phyloP scores from a whole-genome alignment of 805 yeast genomes.

The Hemisphaericaspora nanyangensis region DNA sequence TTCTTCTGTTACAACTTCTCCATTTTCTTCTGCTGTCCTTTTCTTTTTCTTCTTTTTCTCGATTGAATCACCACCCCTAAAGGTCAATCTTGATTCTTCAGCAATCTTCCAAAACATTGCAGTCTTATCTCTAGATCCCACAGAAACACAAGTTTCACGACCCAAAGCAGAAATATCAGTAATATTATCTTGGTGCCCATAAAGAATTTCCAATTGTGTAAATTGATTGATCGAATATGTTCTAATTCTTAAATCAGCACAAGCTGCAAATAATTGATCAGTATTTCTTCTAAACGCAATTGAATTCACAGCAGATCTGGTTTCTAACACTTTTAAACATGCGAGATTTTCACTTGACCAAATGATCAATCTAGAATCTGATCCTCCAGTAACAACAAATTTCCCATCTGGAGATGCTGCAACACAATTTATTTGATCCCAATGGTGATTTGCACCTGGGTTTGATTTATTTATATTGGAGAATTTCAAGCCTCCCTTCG shows the following conservation, averaged over 20 bases:
- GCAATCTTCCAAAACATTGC: conserved; percentile 96
- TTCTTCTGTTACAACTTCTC: conserved; percentile 11
- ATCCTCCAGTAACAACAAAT: conserved; percentile 88
- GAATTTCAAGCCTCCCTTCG: conserved; percentile 56
- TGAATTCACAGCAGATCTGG: conserved; percentile 70
- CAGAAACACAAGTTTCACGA: conserved; percentile 91
- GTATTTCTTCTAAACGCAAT: conserved; percentile 74
- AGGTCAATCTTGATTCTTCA: conserved; percentile 90
- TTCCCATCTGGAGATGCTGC: conserved; percentile 87
- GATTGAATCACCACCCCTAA: conserved; percentile 78
- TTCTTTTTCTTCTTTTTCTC: conserved; percentile 38
- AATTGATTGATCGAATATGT: conserved; percentile 82
- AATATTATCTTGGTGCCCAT: conserved; percentile 93
- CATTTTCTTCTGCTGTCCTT: conserved; percentile 10
- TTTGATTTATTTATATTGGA: conserved; percentile 40
- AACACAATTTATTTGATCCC: conserved; percentile 68
- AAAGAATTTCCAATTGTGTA: conserved; percentile 84
- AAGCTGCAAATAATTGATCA: conserved; percentile 85
- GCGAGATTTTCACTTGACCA: conserved; percentile 83
- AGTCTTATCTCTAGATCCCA: conserved; percentile 91
- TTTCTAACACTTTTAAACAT: conserved; percentile 72
- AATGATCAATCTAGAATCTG: conserved; percentile 72
- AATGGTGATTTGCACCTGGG: conserved; percentile 65
- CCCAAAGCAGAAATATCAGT: conserved; percentile 76
- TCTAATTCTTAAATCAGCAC: conserved; percentile 88